Conservation (phyloP, 768 basidiomycete species). For the Lenzites betulinus region DNA sequence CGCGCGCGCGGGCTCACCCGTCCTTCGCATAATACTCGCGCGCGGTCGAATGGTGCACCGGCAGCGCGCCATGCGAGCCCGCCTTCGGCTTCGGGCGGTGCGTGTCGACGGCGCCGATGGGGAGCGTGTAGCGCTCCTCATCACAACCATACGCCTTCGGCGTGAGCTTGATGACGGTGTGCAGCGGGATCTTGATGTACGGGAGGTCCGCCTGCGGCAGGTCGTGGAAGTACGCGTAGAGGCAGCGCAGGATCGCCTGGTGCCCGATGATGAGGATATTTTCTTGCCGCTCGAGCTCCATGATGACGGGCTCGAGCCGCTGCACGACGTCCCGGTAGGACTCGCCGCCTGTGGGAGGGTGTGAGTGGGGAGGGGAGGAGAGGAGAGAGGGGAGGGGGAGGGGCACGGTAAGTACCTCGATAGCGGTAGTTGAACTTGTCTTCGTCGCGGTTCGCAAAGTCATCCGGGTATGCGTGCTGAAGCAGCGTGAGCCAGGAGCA, state of each 20-base stretch:
- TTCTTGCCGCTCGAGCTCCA: conserved; percentile 98
- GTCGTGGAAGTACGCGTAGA: conserved; percentile 97
- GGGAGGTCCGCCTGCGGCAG: conserved; percentile 91
- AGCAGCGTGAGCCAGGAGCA: neutral
- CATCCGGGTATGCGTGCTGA: conserved; percentile 93
- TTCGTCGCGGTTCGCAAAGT: conserved; percentile 96
- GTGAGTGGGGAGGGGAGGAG: neutral
- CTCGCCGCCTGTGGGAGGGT: conserved; percentile 66
- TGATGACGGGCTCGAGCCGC: conserved; percentile 95
- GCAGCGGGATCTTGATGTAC: conserved; percentile 95
- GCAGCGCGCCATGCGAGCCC: neutral
- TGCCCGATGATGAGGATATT: conserved; percentile 97
- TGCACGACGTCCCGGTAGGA: conserved; percentile 97
- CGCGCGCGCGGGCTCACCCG: neutral
- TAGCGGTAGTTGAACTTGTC: conserved; percentile 99
- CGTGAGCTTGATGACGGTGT: conserved; percentile 97
- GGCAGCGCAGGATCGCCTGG: conserved; percentile 84
- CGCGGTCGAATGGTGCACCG: conserved; percentile 11
- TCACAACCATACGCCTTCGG: conserved; percentile 99
- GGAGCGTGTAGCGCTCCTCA: conserved; percentile 90
- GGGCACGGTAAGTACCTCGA: conserved; percentile 53
- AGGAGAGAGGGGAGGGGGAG: neutral
- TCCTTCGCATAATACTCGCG: conserved; percentile 29
- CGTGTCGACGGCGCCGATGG: conserved; percentile 93
- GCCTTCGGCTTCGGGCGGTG: conserved; percentile 65